Percentiles rank a stretch among this genome's conserved stretches.
These are phyloP conservation scores for Pseudogymnoascus verrucosus DNA, from an alignment of 2,329 filamentous ascomycete genomes.

Conservation along the genomic window DNA sequence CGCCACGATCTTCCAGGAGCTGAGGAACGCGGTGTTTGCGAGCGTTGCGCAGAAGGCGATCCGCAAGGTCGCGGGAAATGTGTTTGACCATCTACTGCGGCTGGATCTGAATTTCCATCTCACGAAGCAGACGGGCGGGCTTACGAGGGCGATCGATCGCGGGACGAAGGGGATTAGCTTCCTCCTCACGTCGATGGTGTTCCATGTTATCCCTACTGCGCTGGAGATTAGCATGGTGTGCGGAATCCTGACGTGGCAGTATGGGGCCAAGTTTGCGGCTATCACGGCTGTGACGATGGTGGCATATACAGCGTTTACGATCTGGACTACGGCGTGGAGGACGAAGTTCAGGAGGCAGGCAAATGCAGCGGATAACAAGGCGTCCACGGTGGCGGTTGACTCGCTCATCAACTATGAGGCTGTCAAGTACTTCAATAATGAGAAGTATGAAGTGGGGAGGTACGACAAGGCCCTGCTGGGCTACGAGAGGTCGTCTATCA, in stretches of 20 bases:
- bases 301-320: constrained; percentile 93
- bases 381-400: constrained; percentile 90
- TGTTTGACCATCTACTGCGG: constrained; percentile 81
- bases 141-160: constrained; percentile 89
- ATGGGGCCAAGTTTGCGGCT: constrained; percentile 81
- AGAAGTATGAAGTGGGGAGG: constrained; percentile 82
- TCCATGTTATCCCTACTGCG: constrained; percentile 89
- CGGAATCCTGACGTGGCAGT: constrained; percentile 93
- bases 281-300: constrained; percentile 89
- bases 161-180: constrained; percentile 99
- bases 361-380: constrained; percentile 92
- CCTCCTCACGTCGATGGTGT: constrained; percentile 93
- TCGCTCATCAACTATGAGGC: constrained; percentile 98
- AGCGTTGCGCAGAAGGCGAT: constrained; percentile 97
- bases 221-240: constrained; percentile 94
- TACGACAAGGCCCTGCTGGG: constrained; percentile 80
- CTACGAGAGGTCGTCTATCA: constrained; percentile 93
- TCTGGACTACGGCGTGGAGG: constrained; percentile 91
- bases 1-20: constrained; percentile 82
- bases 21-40: constrained; percentile 93
- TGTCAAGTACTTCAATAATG: constrained; percentile 99
- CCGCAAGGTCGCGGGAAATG: constrained; percentile 78
- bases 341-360: constrained; percentile 93
- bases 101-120: constrained; percentile 93
- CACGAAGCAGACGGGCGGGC: constrained; percentile 84